A percentile compares a stretch with the other conserved stretches of the same genome.
phyloP scores from a whole-genome alignment of 2,329 filamentous ascomycete genomes.

The Xylaria sp. region DNA sequence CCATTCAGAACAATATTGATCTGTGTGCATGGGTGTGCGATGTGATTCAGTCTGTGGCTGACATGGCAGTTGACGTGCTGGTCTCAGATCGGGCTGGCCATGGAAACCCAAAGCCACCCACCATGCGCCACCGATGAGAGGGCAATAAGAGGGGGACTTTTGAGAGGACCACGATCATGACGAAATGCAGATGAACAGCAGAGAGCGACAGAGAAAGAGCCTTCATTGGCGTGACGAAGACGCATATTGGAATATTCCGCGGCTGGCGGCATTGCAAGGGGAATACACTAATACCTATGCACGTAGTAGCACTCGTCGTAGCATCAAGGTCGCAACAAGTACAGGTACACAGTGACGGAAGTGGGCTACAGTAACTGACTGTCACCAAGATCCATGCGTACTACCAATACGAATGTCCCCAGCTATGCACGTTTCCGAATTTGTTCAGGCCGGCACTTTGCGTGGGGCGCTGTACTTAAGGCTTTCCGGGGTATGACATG shows the following conservation, averaged over 20 bases:
- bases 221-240: background rate
- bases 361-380: background rate
- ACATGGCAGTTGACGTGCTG: background rate
- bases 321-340: slow-evolving; percentile 9
- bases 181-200: background rate
- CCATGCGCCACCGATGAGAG: background rate
- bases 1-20: slow-evolving; percentile 1
- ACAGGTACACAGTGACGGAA: slow-evolving; percentile 6
- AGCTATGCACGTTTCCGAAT: background rate
- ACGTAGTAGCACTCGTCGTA: background rate
- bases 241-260: background rate
- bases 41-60: background rate
- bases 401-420: slow-evolving; percentile 1
- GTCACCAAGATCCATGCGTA: too few relatives aligned
- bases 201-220: background rate
- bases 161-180: background rate
- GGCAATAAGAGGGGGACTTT: too few relatives aligned
- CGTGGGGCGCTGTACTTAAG: background rate
- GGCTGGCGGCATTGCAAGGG: background rate
- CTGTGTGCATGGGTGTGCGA: slow-evolving; percentile 1
- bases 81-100: background rate
- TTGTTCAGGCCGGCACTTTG: background rate
- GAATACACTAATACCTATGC: background rate
- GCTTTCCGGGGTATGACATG: background rate
- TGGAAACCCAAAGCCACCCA: background rate